Conservation (phyloP, 1,284 basidiomycete genomes). For the Phenoliferia sp. region DNA sequence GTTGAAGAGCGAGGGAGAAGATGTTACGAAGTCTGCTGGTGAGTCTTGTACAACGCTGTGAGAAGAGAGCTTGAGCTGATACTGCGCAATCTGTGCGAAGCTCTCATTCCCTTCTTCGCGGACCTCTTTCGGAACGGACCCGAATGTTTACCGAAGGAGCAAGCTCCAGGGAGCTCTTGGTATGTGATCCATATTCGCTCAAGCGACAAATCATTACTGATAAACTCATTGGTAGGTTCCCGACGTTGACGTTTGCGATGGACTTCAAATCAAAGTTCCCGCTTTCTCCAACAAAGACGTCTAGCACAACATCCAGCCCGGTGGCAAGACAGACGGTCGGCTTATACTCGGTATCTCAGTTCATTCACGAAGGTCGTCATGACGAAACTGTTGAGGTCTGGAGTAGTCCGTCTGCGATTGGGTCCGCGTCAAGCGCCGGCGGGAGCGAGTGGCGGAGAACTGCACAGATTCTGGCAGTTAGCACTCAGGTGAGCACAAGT, state of each 20-base stretch:
- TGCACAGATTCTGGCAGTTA: constrained; percentile 21
- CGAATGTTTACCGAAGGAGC: constrained; percentile 7
- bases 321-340: constrained; percentile 18
- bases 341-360: constrained; percentile 20
- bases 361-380: constrained; percentile 22
- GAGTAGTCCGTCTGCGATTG: constrained; percentile 1
- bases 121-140: constrained; percentile 28
- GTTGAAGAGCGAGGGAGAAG: constrained; percentile 18
- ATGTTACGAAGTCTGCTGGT: constrained; percentile 11
- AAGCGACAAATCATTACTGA: neutral
- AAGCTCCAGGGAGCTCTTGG: constrained; percentile 9
- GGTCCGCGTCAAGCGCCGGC: neutral
- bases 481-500: constrained; percentile 20
- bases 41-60: neutral
- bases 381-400: constrained; percentile 27
- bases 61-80: no score
- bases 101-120: constrained; percentile 27
- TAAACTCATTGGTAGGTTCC: constrained; percentile 15
- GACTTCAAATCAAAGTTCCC: constrained; percentile 27
- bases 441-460: constrained; percentile 16
- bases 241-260: constrained; percentile 26
- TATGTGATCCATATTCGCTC: neutral
- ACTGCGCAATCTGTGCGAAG: constrained; percentile 2
- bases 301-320: neutral
- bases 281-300: neutral